Evolutionary conservation across 2,329 filamentous ascomycete genomes (phyloP).

Genomic region (Arthrobotrys sphaeroides): DNA sequence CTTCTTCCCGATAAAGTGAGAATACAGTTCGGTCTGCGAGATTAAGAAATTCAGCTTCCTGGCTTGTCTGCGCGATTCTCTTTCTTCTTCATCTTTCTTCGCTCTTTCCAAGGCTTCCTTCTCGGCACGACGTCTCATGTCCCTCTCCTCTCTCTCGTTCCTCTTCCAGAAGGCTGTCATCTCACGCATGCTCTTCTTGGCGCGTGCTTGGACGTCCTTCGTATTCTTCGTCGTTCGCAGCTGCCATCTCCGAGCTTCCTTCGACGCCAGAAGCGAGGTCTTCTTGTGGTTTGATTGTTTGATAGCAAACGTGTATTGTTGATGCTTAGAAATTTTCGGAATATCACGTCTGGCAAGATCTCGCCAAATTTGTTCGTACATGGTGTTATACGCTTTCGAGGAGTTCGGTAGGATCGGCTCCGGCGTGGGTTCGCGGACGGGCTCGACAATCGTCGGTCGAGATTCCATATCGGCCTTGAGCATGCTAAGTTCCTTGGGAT

Average conservation of each 20-base stretch:
- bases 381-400: conserved; percentile 93
- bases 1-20: conserved; percentile 99
- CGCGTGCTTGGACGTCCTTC: conserved; percentile 95
- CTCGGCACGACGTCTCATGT: conserved; percentile 91
- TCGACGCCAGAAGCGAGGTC: conserved; percentile 93
- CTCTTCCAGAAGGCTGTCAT: conserved; percentile 99
- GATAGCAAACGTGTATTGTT: conserved; percentile 82
- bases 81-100: conserved; percentile 94
- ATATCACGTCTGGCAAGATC: conserved; percentile 94
- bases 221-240: conserved; percentile 97
- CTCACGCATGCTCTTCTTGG: conserved; percentile 97
- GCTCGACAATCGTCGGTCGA: conserved; percentile 16
- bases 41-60: conserved; percentile 99
- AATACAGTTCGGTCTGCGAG: conserved; percentile 97
- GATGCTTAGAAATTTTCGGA: conserved; percentile 88
- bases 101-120: conserved; percentile 96
- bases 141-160: conserved; percentile 96
- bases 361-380: conserved; percentile 97
- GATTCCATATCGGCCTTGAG: conserved; percentile 70
- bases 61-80: conserved; percentile 96
- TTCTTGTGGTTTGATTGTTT: conserved; percentile 97
- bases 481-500: conserved; percentile 62
- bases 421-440: conserved; percentile 47
- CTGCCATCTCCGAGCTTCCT: conserved; percentile 97
- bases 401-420: conserved; percentile 56